phyloP scores from a whole-genome alignment of 1,284 basidiomycete species.

The Ganoderma meredithae region DNA sequence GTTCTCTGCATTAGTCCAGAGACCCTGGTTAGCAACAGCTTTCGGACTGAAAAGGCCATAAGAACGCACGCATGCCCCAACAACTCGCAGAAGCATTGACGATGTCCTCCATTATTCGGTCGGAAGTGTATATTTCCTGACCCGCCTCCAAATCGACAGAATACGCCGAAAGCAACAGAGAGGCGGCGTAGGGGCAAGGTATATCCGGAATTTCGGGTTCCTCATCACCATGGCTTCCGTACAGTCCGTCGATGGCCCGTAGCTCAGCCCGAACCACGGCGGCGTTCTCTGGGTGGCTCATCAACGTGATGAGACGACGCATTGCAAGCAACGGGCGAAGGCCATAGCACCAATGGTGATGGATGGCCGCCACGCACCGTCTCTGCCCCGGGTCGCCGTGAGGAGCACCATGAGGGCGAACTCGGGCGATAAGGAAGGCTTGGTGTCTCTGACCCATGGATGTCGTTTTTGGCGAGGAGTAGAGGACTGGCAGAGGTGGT shows the following conservation, averaged over 20 bases:
- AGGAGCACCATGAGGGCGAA: constrained; percentile 36
- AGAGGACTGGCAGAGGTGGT: neutral
- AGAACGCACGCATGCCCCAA: constrained; percentile 39
- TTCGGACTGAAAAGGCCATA: neutral
- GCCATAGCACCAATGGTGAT: constrained; percentile 51
- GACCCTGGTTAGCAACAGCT: neutral
- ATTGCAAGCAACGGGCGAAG: constrained; percentile 40
- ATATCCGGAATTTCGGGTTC: constrained; percentile 29
- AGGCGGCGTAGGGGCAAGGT: constrained; percentile 43
- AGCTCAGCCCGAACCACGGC: constrained; percentile 46
- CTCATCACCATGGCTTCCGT: constrained; percentile 27
- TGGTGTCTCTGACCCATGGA: constrained; percentile 35
- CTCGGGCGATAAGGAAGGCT: constrained; percentile 46
- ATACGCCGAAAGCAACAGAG: constrained; percentile 31
- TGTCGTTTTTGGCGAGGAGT: no score
- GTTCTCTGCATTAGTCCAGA: constrained; percentile 42
- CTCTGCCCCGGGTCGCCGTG: constrained; percentile 36
- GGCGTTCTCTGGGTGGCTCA: constrained; percentile 47
- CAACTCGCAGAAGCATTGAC: constrained; percentile 39
- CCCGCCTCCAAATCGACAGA: constrained; percentile 24
- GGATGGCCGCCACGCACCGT: constrained; percentile 48
- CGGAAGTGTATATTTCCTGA: constrained; percentile 8
- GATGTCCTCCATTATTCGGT: constrained; percentile 10
- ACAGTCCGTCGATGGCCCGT: constrained; percentile 37
- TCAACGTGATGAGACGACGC: constrained; percentile 45